A percentile compares a stretch with the other conserved stretches of the same genome.
Evolutionary conservation across 306 rosid species (phyloP).

Genomic region (Malus sylvestris): DNA sequence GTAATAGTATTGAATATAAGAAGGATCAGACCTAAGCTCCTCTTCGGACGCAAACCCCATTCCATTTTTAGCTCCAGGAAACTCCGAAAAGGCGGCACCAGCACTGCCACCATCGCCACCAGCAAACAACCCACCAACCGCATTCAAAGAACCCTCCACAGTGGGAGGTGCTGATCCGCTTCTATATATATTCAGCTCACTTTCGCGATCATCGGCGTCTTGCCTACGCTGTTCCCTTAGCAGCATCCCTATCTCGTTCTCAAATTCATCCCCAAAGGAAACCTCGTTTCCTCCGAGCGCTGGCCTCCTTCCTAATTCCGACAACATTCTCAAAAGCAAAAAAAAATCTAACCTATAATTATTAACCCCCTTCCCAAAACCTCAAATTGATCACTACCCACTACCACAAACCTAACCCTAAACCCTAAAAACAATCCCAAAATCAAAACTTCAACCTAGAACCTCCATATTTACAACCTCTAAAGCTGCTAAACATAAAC

Average conservation of each 20-base stretch:
- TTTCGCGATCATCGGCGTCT: conserved; percentile 66
- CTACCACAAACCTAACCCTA: conserved; percentile 25
- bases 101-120: conserved; percentile 19
- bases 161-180: conserved; percentile 97
- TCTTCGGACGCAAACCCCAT: conserved; percentile 72
- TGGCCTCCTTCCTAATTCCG: conserved; percentile 77
- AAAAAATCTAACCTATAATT: neutral
- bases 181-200: conserved; percentile 63
- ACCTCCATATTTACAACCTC: conserved; percentile 30
- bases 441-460: conserved; percentile 19
- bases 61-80: conserved; percentile 42
- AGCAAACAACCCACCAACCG: conserved; percentile 67
- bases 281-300: conserved; percentile 71
- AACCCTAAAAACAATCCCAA: conserved; percentile 17
- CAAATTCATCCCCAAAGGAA: conserved; percentile 79
- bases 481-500: conserved; percentile 17
- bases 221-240: conserved; percentile 74
- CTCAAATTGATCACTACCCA: conserved; percentile 16
- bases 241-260: conserved; percentile 77
- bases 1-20: conserved; percentile 68
- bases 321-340: conserved; percentile 40
- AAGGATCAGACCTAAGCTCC: conserved; percentile 91
- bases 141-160: conserved; percentile 77
- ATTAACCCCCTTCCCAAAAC: conserved; percentile 3
- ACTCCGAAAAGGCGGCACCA: conserved; percentile 30